Conservation (phyloP, 2,329 filamentous ascomycete genomes). For the Aureobasidium mangrovei region DNA sequence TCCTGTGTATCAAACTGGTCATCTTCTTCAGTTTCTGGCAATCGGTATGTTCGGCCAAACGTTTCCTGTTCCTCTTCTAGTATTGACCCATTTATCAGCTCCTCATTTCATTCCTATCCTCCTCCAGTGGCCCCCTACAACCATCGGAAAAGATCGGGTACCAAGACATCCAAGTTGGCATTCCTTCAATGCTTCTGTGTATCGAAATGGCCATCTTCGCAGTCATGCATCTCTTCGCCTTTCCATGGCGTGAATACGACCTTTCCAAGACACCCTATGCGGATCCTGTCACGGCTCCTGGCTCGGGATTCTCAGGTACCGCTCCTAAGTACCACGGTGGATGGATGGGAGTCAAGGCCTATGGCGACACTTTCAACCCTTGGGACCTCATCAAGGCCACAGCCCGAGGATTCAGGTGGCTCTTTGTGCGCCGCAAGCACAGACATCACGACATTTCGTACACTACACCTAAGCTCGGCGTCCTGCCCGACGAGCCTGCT, state of each 20-base stretch:
- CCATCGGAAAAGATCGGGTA: constrained; percentile 55
- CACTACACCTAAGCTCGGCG: constrained; percentile 11
- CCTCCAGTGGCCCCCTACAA: constrained; percentile 55
- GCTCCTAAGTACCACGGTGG: constrained; percentile 50
- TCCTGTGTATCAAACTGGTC: constrained; percentile 79
- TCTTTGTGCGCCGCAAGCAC: constrained; percentile 62
- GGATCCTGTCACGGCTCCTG: constrained; percentile 22
- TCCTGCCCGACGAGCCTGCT: background rate
- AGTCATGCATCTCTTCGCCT: constrained; percentile 72
- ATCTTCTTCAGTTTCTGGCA: constrained; percentile 93
- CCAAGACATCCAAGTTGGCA: constrained; percentile 70
- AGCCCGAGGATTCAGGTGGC: constrained; percentile 68
- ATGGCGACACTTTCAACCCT: constrained; percentile 65
- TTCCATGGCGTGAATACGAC: constrained; percentile 64
- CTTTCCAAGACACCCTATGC: constrained; percentile 20
- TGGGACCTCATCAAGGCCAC: constrained; percentile 78
- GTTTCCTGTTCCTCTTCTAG: background rate
- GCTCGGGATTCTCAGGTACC: constrained; percentile 18
- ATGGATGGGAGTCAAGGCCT: constrained; percentile 53
- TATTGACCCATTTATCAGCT: constrained; percentile 22
- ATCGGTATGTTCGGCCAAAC: constrained; percentile 30
- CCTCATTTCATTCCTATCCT: constrained; percentile 52
- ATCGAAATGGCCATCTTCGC: constrained; percentile 79
- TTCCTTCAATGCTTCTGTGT: constrained; percentile 68
- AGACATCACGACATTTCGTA: constrained; percentile 41